Conservation (phyloP, 164 flowering plant species). For the Nymphaea colorata region DNA sequence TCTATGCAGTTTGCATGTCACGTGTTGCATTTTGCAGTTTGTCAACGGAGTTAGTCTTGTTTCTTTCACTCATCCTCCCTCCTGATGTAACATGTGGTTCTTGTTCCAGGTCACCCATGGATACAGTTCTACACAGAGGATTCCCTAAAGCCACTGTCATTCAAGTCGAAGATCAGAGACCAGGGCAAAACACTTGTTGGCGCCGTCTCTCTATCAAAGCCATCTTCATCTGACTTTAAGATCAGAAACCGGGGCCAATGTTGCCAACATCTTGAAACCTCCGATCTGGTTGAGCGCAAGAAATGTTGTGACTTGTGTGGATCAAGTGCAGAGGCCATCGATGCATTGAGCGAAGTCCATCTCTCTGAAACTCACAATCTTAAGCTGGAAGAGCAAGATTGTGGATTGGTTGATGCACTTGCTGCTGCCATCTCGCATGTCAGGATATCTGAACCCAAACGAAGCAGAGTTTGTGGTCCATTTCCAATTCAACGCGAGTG, state of each 20-base stretch:
- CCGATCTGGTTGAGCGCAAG: neutral
- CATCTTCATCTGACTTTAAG: too few species aligned
- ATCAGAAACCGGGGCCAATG: neutral
- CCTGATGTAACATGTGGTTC: neutral
- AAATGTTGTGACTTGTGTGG: neutral
- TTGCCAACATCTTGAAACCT: neutral
- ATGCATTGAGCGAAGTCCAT: neutral
- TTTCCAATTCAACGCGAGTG: conserved; percentile 56
- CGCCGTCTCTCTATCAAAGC: neutral
- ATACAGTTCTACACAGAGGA: conserved; percentile 69
- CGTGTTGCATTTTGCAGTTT: neutral
- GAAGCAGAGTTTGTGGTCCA: conserved; percentile 66
- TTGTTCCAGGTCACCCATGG: conserved; percentile 86
- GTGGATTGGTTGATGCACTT: conserved; percentile 63
- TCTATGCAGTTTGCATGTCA: neutral
- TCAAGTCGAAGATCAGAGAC: conserved; percentile 38
- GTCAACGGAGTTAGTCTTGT: neutral
- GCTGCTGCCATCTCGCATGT: conserved; percentile 78
- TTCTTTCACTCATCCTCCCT: neutral
- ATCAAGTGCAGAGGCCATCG: neutral
- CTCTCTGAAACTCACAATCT: neutral
- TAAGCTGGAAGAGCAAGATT: conserved; percentile 27
- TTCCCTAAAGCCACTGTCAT: conserved; percentile 32
- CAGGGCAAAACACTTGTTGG: conserved; percentile 3
- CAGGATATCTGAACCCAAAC: conserved; percentile 74